Evolutionary conservation across 2,329 filamentous ascomycete genomes (phyloP).

Genomic region (Magnaporthales sp.): DNA sequence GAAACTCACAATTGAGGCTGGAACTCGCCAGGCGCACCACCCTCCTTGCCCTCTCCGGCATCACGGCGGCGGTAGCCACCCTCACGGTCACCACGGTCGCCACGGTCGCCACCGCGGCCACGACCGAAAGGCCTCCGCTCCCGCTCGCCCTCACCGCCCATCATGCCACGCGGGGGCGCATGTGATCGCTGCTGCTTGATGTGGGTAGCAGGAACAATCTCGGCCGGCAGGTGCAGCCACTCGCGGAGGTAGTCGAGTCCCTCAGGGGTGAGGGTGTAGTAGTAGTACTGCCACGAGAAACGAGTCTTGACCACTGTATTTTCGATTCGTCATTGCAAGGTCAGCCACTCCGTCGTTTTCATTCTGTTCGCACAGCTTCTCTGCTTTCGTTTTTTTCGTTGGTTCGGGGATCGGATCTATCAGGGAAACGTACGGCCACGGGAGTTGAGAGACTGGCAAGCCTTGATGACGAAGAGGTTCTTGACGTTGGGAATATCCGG

Average conservation of each 20-base stretch:
- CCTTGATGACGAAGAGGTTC: slow-evolving; percentile 99
- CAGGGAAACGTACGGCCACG: slow-evolving; percentile 57
- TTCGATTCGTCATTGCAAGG: neutral
- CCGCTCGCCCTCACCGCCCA: slow-evolving; percentile 77
- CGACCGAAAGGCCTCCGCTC: slow-evolving; percentile 75
- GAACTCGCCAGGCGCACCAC: slow-evolving; percentile 85
- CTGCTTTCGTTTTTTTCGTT: neutral
- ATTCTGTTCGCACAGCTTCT: neutral
- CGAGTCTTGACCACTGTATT: slow-evolving; percentile 75
- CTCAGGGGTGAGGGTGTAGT: slow-evolving; percentile 79
- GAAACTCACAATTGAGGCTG: slow-evolving; percentile 72
- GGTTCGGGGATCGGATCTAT: neutral
- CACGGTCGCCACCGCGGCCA: slow-evolving; percentile 59
- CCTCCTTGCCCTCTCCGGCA: slow-evolving; percentile 80
- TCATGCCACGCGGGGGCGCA: slow-evolving; percentile 96
- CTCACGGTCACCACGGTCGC: slow-evolving; percentile 70
- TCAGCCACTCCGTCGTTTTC: neutral
- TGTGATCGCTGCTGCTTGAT: slow-evolving; percentile 99
- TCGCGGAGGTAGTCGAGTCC: slow-evolving; percentile 99
- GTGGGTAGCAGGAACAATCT: slow-evolving; percentile 99
- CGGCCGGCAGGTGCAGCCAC: slow-evolving; percentile 98
- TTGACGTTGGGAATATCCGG: slow-evolving; percentile 92
- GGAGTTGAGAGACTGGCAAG: slow-evolving; percentile 94
- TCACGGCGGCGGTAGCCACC: slow-evolving; percentile 91
- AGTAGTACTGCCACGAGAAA: slow-evolving; percentile 99